Evolutionary conservation across 345 rosid species (phyloP).

Genomic region (Aegle marmelos): DNA sequence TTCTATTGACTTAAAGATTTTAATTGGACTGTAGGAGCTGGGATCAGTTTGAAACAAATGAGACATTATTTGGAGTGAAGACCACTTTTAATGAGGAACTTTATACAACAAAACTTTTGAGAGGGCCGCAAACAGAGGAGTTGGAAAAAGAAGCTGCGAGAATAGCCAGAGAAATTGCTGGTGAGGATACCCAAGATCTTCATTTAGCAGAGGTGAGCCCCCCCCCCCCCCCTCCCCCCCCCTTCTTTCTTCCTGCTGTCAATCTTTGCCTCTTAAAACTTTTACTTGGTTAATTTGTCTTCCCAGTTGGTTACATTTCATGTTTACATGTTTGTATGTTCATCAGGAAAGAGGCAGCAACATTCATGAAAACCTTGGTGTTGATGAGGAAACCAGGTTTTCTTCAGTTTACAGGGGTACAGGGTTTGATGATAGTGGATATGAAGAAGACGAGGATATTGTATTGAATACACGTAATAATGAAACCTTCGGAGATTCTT

Average conservation of each 20-base stretch:
- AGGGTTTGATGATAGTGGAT: slow-evolving; percentile 71
- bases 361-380: slow-evolving; percentile 49
- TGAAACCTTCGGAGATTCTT: slow-evolving; percentile 58
- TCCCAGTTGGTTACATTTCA: slow-evolving; percentile 1
- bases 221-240: too few species aligned
- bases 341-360: slow-evolving; percentile 83
- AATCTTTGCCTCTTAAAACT: slow-evolving; percentile 10
- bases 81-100: slow-evolving; percentile 89
- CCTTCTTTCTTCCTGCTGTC: slow-evolving; percentile 19
- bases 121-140: slow-evolving; percentile 56
- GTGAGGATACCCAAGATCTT: slow-evolving; percentile 78
- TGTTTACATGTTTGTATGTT: slow-evolving; percentile 18
- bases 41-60: slow-evolving; percentile 86
- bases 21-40: slow-evolving; percentile 48
- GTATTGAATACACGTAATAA: slow-evolving; percentile 51
- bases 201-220: slow-evolving; percentile 93
- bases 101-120: slow-evolving; percentile 82
- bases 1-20: background rate
- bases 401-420: slow-evolving; percentile 68
- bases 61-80: slow-evolving; percentile 75
- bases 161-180: slow-evolving; percentile 93
- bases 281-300: background rate
- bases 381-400: slow-evolving; percentile 83
- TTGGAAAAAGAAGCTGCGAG: slow-evolving; percentile 74
- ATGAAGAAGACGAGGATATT: slow-evolving; percentile 62